Percentiles rank a stretch among this genome's conserved stretches.
phyloP scores from a whole-genome alignment of 2,329 filamentous ascomycete species.

The Colletotrichum graminicola region DNA sequence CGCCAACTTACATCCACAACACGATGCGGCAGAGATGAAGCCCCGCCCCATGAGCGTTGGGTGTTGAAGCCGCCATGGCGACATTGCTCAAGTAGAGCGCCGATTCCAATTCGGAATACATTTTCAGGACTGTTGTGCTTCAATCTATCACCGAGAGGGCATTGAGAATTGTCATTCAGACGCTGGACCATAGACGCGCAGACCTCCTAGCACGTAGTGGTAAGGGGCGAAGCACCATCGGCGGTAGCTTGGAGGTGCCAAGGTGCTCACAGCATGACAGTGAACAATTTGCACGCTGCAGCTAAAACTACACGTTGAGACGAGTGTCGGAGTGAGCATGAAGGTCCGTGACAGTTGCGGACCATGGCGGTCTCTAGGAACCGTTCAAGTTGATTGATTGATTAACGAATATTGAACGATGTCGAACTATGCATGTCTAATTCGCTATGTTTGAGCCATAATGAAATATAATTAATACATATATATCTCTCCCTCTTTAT shows the following conservation, averaged over 20 bases:
- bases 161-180: no score
- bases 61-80: background rate
- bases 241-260: background rate
- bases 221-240: background rate
- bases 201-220: background rate
- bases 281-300: background rate
- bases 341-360: background rate
- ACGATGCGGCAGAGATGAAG: background rate
- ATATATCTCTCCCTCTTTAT: no score
- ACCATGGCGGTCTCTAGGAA: background rate
- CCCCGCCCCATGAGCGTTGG: background rate
- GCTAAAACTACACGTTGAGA: background rate
- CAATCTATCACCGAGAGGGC: background rate
- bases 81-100: background rate
- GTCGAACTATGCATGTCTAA: no score
- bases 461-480: background rate
- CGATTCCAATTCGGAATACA: background rate
- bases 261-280: background rate
- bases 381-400: background rate
- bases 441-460: no score
- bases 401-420: background rate
- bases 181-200: background rate
- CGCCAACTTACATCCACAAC: background rate
- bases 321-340: background rate
- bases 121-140: background rate